Conservation (phyloP, 2,329 filamentous ascomycete genomes). For the Tolypocladium cylindrosporum region DNA sequence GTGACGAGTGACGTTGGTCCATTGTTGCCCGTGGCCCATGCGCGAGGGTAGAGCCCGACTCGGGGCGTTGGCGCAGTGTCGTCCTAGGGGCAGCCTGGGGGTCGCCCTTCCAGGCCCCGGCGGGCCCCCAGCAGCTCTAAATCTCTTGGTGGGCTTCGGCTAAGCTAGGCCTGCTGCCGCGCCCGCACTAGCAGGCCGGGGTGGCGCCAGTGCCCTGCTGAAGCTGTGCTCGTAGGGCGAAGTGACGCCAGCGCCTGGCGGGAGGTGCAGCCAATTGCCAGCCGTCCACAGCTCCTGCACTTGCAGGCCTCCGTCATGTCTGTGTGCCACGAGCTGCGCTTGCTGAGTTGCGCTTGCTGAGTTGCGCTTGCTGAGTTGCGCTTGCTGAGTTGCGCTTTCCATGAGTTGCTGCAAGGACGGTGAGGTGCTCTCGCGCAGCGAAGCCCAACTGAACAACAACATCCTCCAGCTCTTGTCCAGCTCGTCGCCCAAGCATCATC, state of each 20-base stretch:
- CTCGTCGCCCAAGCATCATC: not conserved
- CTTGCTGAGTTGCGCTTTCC: not conserved
- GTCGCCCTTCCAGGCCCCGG: not conserved
- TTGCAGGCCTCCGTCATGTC: not conserved
- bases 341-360: not conserved
- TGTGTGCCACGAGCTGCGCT: not conserved
- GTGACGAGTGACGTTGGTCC: not conserved
- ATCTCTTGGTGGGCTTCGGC: not conserved
- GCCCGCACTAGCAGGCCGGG: not conserved
- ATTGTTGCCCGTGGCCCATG: not conserved
- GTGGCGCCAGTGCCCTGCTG: not conserved
- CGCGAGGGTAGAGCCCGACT: not conserved
- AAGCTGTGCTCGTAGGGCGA: not conserved
- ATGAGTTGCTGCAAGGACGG: no score
- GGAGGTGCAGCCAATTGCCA: not conserved
- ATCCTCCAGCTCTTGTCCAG: not conserved
- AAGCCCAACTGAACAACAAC: not conserved
- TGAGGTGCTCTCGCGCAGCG: not conserved
- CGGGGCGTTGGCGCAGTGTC: slow-evolving; percentile 1
- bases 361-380: not conserved
- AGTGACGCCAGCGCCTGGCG: not conserved
- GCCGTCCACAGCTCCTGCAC: not conserved
- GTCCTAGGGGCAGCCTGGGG: not conserved
- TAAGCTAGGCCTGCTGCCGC: slow-evolving; percentile 2
- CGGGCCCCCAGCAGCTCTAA: not conserved